A percentile compares a stretch with the other conserved stretches of the same genome.
These are phyloP conservation scores for Tetrastigma voinierianum DNA, from an alignment of 164 flowering plant genomes.

Conservation along the genomic window DNA sequence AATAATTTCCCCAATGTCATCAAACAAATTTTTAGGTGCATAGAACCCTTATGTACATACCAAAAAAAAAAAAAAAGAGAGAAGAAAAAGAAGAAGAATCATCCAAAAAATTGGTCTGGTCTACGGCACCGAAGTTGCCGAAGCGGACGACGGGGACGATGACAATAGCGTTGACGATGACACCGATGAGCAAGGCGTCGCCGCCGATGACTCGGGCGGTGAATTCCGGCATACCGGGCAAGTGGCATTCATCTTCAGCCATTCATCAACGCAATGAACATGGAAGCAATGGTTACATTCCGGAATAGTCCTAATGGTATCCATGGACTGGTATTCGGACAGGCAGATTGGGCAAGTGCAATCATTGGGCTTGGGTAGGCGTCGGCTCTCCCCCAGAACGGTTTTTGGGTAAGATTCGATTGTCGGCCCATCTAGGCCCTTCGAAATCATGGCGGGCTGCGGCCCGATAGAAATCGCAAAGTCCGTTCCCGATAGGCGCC, in stretches of 20 bases:
- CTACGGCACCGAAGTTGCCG: no score
- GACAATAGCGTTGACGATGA: no score
- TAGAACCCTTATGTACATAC: no score
- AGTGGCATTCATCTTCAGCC: slow-evolving; percentile 50
- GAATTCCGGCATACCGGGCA: slow-evolving; percentile 58
- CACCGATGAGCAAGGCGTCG: not conserved
- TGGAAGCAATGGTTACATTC: slow-evolving; percentile 58
- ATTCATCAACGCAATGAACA: slow-evolving; percentile 45
- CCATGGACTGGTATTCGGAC: slow-evolving; percentile 47
- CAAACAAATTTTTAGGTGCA: no score
- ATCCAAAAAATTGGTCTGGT: no score
- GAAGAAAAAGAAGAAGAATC: no score
- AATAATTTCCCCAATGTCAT: no score
- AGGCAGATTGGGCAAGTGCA: slow-evolving; percentile 55
- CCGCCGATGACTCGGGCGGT: slow-evolving; percentile 16
- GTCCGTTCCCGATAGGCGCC: slow-evolving; percentile 1
- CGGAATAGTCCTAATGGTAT: slow-evolving; percentile 45
- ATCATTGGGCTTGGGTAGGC: slow-evolving; percentile 40
- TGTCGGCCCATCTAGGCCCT: slow-evolving; percentile 41
- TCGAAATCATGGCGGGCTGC: not conserved
- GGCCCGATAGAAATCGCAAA: slow-evolving; percentile 11
- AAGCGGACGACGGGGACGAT: no score
- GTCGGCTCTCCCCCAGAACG: slow-evolving; percentile 35
- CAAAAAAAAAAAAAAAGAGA: no score
- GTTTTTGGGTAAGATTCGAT: slow-evolving; percentile 50